Percentiles rank a stretch among this genome's conserved stretches.
Evolutionary conservation across 2,329 filamentous ascomycete genomes (phyloP).

Genomic region (Apiospora hydei): DNA sequence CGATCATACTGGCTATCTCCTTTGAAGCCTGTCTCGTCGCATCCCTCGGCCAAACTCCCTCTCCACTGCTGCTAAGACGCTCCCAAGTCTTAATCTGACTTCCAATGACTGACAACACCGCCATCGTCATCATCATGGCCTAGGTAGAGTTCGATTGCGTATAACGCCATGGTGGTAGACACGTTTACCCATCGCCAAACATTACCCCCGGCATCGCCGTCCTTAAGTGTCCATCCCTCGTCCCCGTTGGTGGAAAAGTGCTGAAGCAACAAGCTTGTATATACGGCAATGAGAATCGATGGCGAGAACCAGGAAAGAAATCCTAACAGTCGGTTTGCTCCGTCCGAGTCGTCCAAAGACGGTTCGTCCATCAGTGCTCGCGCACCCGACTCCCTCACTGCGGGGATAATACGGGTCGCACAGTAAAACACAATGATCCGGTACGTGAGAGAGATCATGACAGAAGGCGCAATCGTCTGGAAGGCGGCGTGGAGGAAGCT

Average conservation of each 20-base stretch:
- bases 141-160: slow-evolving; percentile 88
- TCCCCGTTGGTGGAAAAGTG: slow-evolving; percentile 85
- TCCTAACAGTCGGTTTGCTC: slow-evolving; percentile 79
- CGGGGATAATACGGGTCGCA: slow-evolving; percentile 93
- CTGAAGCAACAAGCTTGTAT: slow-evolving; percentile 93
- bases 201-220: slow-evolving; percentile 83
- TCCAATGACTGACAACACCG: slow-evolving; percentile 78
- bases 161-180: slow-evolving; percentile 85
- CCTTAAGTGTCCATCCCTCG: slow-evolving; percentile 84
- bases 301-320: slow-evolving; percentile 94
- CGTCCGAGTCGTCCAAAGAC: slow-evolving; percentile 83
- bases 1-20: background rate
- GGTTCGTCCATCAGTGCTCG: slow-evolving; percentile 84
- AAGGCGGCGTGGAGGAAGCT: slow-evolving; percentile 90
- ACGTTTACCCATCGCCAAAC: slow-evolving; percentile 95
- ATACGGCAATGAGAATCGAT: slow-evolving; percentile 92
- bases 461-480: slow-evolving; percentile 93
- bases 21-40: background rate
- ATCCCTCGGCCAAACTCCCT: background rate
- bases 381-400: slow-evolving; percentile 86
- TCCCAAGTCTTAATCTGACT: slow-evolving; percentile 74
- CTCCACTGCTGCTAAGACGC: background rate
- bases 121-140: slow-evolving; percentile 82
- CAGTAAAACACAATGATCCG: slow-evolving; percentile 95
- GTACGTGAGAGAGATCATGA: slow-evolving; percentile 94